phyloP scores from a whole-genome alignment of 495 filamentous ascomycete species.

The Xylaria acuta region DNA sequence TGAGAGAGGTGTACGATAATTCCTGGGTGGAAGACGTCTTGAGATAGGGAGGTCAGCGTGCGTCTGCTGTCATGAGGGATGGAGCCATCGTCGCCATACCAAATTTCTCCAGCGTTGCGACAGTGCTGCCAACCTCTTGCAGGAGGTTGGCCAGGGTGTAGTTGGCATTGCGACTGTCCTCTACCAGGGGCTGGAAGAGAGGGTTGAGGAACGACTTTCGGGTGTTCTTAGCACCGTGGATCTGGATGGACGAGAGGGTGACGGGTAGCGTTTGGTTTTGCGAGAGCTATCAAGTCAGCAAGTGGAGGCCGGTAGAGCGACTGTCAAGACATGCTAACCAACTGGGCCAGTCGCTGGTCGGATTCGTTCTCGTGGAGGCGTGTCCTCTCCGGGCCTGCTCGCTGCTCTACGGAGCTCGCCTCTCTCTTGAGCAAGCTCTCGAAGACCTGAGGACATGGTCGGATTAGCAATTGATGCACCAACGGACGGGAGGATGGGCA shows the following conservation, averaged over 20 bases:
- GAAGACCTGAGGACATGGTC: slow-evolving; percentile 32
- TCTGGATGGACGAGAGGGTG: slow-evolving; percentile 78
- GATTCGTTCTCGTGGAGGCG: slow-evolving; percentile 33
- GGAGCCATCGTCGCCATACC: slow-evolving; percentile 55
- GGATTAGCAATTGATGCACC: slow-evolving; percentile 18
- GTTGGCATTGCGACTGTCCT: slow-evolving; percentile 64
- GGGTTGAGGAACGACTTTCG: slow-evolving; percentile 78
- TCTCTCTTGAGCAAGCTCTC: slow-evolving; percentile 38
- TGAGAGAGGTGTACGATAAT: slow-evolving; percentile 81
- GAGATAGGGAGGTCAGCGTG: slow-evolving; percentile 25
- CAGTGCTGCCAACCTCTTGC: slow-evolving; percentile 67
- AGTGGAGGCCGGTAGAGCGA: background rate
- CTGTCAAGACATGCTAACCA: slow-evolving; percentile 32
- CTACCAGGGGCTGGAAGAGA: slow-evolving; percentile 78
- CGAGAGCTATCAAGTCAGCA: slow-evolving; percentile 60
- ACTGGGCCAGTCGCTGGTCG: slow-evolving; percentile 34
- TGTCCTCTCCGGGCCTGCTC: slow-evolving; percentile 27
- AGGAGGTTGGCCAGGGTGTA: slow-evolving; percentile 82
- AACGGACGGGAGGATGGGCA: background rate
- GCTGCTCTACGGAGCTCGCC: slow-evolving; percentile 33
- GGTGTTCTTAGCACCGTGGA: slow-evolving; percentile 80
- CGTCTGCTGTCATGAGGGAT: slow-evolving; percentile 6
- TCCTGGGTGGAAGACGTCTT: slow-evolving; percentile 87
- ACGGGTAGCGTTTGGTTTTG: slow-evolving; percentile 73
- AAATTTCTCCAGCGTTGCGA: slow-evolving; percentile 78